Evolutionary conservation across 768 basidiomycete genomes (phyloP).

Genomic region (Auricularia sp.): DNA sequence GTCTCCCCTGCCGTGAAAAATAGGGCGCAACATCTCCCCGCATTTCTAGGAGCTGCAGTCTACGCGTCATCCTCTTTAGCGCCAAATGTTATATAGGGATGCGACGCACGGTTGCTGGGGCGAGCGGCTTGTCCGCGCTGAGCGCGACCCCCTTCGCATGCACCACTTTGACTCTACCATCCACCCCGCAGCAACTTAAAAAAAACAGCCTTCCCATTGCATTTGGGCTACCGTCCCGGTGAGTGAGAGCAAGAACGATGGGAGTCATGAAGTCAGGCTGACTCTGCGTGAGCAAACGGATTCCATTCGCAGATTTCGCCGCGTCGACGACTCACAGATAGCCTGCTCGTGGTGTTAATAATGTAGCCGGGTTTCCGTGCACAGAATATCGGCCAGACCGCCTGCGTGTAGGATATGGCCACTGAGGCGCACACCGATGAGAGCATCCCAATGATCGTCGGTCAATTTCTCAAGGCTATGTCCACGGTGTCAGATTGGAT

Average conservation of each 20-base stretch:
- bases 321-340: too few species aligned
- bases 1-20: too few species aligned
- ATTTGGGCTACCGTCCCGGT: constrained; percentile 65
- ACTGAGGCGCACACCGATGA: constrained; percentile 84
- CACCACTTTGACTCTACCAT: constrained; percentile 64
- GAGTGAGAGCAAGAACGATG: constrained; percentile 78
- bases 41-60: too few species aligned
- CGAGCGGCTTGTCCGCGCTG: too few species aligned
- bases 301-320: too few species aligned
- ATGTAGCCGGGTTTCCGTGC: constrained; percentile 92
- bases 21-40: too few species aligned
- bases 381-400: constrained; percentile 92
- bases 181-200: constrained; percentile 90
- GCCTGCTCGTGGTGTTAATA: constrained; percentile 59
- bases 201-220: constrained; percentile 62
- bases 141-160: too few species aligned
- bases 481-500: not conserved
- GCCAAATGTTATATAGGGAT: too few species aligned
- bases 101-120: too few species aligned
- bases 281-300: too few species aligned
- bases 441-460: constrained; percentile 85
- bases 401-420: constrained; percentile 89
- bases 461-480: constrained; percentile 94
- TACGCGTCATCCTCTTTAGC: too few species aligned
- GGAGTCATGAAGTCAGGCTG: constrained; percentile 90